phyloP scores from a whole-genome alignment of 495 filamentous ascomycete genomes.

The Patellaria atrata region DNA sequence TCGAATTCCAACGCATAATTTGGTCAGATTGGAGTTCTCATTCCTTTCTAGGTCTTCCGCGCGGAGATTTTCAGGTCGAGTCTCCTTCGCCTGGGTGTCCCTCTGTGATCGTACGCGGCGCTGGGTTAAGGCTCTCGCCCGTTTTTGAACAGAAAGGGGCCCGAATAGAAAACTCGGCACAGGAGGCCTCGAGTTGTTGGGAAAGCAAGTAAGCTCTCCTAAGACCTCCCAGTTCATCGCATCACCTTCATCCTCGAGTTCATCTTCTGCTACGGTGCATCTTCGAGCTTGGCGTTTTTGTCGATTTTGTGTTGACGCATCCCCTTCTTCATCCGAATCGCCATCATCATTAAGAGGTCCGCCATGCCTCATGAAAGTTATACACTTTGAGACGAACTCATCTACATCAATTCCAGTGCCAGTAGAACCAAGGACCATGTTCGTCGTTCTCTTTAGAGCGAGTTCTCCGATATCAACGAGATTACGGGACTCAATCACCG shows the following conservation, averaged over 20 bases:
- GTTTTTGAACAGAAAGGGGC: conserved; percentile 79
- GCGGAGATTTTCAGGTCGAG: conserved; percentile 55
- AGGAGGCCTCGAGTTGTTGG: conserved; percentile 55
- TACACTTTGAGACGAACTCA: conserved; percentile 85
- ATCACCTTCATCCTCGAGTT: conserved; percentile 46
- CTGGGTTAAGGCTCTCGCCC: conserved; percentile 50
- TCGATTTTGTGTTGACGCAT: conserved; percentile 32
- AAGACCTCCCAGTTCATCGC: conserved; percentile 79
- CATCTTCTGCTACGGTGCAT: conserved; percentile 22
- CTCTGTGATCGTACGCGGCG: conserved; percentile 47
- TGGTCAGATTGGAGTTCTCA: conserved; percentile 62
- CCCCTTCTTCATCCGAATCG: conserved; percentile 1
- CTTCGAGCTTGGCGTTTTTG: conserved; percentile 9
- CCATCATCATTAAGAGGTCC: conserved; percentile 12
- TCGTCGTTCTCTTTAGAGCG: conserved; percentile 54
- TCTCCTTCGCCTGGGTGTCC: conserved; percentile 44
- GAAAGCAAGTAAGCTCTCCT: conserved; percentile 59
- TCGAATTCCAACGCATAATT: conserved; percentile 50
- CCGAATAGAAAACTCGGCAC: conserved; percentile 78
- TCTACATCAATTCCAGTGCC: conserved; percentile 72
- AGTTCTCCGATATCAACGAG: conserved; percentile 67
- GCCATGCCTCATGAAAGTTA: conserved; percentile 67
- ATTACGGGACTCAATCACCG: conserved; percentile 74
- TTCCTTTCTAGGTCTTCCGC: conserved; percentile 54
- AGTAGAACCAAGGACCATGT: conserved; percentile 52